phyloP scores from a whole-genome alignment of 306 rosid genomes.

The Benincasa hispida region DNA sequence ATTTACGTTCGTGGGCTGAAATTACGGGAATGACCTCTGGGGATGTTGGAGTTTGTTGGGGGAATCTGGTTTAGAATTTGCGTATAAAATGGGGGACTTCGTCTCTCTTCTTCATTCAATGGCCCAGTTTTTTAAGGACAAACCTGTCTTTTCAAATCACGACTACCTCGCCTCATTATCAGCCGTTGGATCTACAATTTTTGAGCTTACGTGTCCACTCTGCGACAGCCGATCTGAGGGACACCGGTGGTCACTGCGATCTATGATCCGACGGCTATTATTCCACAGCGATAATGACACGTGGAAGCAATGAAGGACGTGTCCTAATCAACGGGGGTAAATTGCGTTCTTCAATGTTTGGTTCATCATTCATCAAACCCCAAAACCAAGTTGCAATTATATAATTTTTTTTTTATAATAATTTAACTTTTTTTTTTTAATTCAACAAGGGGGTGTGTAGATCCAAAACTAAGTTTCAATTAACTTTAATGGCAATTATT shows the following conservation, averaged over 20 bases:
- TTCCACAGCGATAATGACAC: background rate
- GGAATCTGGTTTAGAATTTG: conserved; percentile 22
- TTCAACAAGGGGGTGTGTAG: no score
- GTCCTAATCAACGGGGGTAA: background rate
- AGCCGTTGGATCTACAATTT: conserved; percentile 4
- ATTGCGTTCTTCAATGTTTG: background rate
- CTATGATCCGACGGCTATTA: background rate
- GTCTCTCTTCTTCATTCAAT: background rate
- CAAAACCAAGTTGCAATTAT: background rate
- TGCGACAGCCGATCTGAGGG: background rate
- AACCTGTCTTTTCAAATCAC: conserved; percentile 11
- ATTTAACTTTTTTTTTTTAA: no score
- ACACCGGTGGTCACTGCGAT: background rate
- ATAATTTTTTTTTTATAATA: no score
- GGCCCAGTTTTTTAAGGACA: conserved; percentile 11
- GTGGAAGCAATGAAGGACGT: background rate
- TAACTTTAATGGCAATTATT: no score
- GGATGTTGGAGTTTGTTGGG: conserved; percentile 1
- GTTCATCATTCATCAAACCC: background rate
- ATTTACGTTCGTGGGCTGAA: background rate
- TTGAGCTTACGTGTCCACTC: background rate
- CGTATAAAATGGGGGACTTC: conserved; percentile 20
- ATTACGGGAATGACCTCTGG: conserved; percentile 40
- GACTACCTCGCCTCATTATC: background rate
- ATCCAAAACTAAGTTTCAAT: no score